Conservation (phyloP, 495 filamentous ascomycete genomes). For the Xylaria grammica region DNA sequence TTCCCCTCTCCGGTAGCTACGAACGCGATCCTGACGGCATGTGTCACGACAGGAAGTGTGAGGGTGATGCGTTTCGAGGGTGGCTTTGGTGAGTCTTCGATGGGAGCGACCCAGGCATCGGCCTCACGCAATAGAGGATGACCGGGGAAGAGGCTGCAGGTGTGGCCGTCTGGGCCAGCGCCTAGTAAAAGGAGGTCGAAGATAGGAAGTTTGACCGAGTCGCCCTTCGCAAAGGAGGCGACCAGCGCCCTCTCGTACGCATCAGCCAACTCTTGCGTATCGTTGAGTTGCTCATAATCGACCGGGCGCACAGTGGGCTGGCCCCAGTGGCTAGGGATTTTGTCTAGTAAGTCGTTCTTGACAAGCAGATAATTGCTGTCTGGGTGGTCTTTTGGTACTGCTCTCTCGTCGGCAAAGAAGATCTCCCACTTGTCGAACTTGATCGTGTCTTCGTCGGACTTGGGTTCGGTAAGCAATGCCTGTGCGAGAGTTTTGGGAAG, state of each 20-base stretch:
- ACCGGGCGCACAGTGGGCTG: conserved; percentile 79
- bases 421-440: conserved; percentile 92
- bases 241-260: conserved; percentile 92
- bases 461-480: conserved; percentile 70
- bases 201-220: conserved; percentile 87
- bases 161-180: conserved; percentile 94
- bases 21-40: conserved; percentile 83
- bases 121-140: conserved; percentile 86
- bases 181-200: conserved; percentile 94
- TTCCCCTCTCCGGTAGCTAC: conserved; percentile 88
- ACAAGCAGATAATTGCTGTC: conserved; percentile 94
- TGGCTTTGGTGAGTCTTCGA: conserved; percentile 92
- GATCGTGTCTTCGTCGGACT: conserved; percentile 64
- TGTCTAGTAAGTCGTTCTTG: conserved; percentile 84
- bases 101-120: conserved; percentile 89
- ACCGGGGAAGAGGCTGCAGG: conserved; percentile 92
- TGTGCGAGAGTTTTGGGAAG: conserved; percentile 82
- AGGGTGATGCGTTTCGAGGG: conserved; percentile 90
- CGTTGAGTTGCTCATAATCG: conserved; percentile 71
- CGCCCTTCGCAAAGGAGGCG: conserved; percentile 77
- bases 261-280: conserved; percentile 91
- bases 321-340: conserved; percentile 71
- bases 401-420: conserved; percentile 97
- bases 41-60: conserved; percentile 84
- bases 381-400: conserved; percentile 84